Base-by-base conservation (phyloP, 768 basidiomycete species). In the Suillus cothurnatus region DNA sequence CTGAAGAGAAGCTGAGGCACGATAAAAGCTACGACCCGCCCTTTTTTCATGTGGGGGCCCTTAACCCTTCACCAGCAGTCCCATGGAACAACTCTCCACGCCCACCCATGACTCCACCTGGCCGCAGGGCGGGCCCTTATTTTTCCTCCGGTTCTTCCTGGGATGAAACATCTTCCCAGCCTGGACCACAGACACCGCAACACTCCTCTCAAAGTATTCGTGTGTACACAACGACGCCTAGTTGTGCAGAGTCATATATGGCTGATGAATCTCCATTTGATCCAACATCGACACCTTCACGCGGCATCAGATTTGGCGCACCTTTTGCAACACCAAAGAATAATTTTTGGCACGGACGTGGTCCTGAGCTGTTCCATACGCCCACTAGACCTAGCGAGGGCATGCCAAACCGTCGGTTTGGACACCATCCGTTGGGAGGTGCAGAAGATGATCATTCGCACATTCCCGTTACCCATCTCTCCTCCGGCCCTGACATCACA, bases 211-310 rank as follows among this genome's bases (percentile, higher is more conserved):
- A 78, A 59, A 77, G 75, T 63, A 77, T 77, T 38, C 79, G 78
- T 38, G 74, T 83, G 57, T 81, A 83, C 69, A 72, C 74, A 1
- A 62, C 65, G 57, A 80, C 80, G 9, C 81, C 83, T 26, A 70
- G 79, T 39, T 71, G 77, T 36, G 73, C 77, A 57, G 81, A 82
- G 47, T 57, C 66, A 21, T 75, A 68, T 57, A 41, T 64, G 5
- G 75, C 76, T 26, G 86, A 88, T 21, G 86, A 86, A 49, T 79
- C 82, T 6, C 85, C 87, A 1, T 94, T 92, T 71, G 91, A 94
- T 73, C 91, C 91, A 6, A 87, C 88, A 31, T 89, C 90, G 23
- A 93, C 92, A 11, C 92, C 92, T 4, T 93, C 92, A n/a, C 81
- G 92, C 52, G 90, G 91, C 5, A 87, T 92, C 69, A 86, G 80